phyloP scores from a whole-genome alignment of 148 eudicot genomes.

The Silene conica region DNA sequence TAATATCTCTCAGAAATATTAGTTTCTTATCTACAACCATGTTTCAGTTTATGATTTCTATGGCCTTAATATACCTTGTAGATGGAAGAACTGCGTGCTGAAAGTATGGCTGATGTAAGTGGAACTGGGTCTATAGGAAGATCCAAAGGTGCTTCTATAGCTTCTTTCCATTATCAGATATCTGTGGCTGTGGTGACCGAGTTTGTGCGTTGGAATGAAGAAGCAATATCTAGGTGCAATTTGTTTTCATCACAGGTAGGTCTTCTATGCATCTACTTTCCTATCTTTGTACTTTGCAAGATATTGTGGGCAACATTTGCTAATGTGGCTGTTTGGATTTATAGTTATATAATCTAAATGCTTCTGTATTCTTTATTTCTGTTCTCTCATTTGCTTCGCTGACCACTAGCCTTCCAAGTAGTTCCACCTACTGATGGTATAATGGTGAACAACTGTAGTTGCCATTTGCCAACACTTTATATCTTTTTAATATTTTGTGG shows the following conservation, averaged over 20 bases:
- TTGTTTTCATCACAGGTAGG: constrained; percentile 83
- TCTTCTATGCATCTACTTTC: background rate
- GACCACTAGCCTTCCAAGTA: no score
- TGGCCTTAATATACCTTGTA: constrained; percentile 25
- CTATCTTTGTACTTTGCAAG: background rate
- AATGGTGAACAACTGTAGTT: no score
- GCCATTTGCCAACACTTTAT: no score
- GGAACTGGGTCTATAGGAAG: constrained; percentile 82
- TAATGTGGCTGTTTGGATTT: no score
- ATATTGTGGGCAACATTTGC: no score
- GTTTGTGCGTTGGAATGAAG: constrained; percentile 99
- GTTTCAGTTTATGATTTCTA: constrained; percentile 9
- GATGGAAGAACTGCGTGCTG: constrained; percentile 94
- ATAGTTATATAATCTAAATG: no score
- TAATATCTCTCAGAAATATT: background rate
- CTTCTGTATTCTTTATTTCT: no score
- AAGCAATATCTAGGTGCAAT: constrained; percentile 86
- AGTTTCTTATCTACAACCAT: background rate
- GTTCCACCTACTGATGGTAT: no score
- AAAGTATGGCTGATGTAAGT: constrained; percentile 58
- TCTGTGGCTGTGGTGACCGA: constrained; percentile 97
- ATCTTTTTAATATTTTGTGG: no score
- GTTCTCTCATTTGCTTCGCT: no score
- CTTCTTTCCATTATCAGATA: constrained; percentile 80
- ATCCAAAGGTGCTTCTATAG: constrained; percentile 82